phyloP scores from a whole-genome alignment of 768 basidiomycete genomes.

The Porpolomopsis calyptriformis region DNA sequence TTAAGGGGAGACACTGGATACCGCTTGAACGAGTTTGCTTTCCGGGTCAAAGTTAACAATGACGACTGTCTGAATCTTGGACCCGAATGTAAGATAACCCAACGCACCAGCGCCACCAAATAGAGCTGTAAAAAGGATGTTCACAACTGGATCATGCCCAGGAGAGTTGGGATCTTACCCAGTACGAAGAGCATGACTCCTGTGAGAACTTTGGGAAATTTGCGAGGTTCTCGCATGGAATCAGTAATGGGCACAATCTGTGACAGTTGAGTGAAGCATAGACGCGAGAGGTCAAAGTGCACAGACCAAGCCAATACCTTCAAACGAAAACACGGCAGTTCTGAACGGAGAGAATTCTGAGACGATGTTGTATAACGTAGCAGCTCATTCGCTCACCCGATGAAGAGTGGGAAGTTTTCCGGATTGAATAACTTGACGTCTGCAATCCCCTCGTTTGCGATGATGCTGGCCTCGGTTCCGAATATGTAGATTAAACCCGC shows the following conservation, averaged over 20 bases:
- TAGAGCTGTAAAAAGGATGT: constrained; percentile 37
- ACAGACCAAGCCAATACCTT: constrained; percentile 85
- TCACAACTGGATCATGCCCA: background rate
- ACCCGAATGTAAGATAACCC: constrained; percentile 81
- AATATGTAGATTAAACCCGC: constrained; percentile 82
- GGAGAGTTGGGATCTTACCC: constrained; percentile 28
- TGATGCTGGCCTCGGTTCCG: constrained; percentile 65
- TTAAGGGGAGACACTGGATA: constrained; percentile 25
- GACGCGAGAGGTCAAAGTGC: background rate
- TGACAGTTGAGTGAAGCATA: constrained; percentile 1
- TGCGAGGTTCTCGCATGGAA: constrained; percentile 89
- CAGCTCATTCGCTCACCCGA: constrained; percentile 66
- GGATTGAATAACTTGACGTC: constrained; percentile 81
- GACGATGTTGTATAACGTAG: background rate
- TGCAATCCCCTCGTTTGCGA: constrained; percentile 61
- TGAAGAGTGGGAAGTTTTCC: constrained; percentile 81
- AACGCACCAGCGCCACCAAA: constrained; percentile 84
- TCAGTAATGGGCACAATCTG: constrained; percentile 93
- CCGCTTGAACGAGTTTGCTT: constrained; percentile 80
- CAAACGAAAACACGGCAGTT: constrained; percentile 97
- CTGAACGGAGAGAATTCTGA: constrained; percentile 26
- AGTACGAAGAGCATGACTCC: constrained; percentile 86
- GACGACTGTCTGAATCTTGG: constrained; percentile 83
- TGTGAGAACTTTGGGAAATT: constrained; percentile 81
- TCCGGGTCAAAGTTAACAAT: constrained; percentile 84